Base-by-base conservation (phyloP, 23 red algal genomes). In the Agarophyton chilense region DNA sequence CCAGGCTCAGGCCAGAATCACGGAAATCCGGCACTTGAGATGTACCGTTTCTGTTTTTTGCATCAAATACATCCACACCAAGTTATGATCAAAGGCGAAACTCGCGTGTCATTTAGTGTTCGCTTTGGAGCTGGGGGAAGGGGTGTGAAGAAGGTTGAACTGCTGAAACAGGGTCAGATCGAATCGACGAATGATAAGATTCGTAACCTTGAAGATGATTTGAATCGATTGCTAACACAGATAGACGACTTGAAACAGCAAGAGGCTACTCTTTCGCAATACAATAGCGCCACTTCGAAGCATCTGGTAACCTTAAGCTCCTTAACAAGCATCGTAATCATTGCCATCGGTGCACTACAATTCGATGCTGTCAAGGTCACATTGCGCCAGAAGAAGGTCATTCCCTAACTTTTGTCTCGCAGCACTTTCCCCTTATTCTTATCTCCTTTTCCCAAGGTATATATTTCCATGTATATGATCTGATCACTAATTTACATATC, bases 41-140 rank as follows among this genome's bases (percentile, higher is more conserved):
- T 4, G 40, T 70, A 70, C 64, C 64, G 64, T 26, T 70, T 70
- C 32, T 70, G 64, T 70, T 70, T 70, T 26, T 42, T 70, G 64
- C n/a, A 70, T 70, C 64, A 70, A 42, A 36, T 42, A 70, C 64
- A 70, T 70, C 64, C 64, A 17, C 64, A 70, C 34, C 64, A 70
- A 70, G 64, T 70, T 3, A 5, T 22, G 36, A 70, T 22, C 36
- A 36, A 36, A 26, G 64, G 64, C 32, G 64, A 70, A 42, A 70
- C 64, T 70, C 64, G 64, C 16, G 64, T 70, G 38, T 70, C 64
- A 26, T 70, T 70, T 42, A 70, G 40, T 14, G 64, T 70, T 70
- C 64, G 64, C 10, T 40, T 70, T 70, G 64, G 64, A 70, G 64
- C 34, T 17, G 64, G 64, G 1, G 64, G 64, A 6, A 42, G n/a